These are phyloP conservation scores for Crepidotus variabilis DNA, from an alignment of 768 basidiomycete species.

Conservation along the genomic window DNA sequence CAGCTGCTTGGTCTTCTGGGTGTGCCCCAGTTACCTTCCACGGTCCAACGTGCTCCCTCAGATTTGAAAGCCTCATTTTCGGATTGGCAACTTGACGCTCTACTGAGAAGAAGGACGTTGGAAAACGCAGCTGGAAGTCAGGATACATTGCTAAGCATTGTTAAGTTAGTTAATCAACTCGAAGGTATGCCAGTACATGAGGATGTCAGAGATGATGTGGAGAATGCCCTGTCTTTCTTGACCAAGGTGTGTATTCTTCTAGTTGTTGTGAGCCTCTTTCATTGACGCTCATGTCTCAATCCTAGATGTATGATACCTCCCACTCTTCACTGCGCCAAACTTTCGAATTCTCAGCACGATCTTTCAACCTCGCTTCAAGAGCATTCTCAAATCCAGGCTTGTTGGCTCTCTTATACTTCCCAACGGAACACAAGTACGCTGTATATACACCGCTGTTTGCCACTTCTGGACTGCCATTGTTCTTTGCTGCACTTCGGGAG, in stretches of 20 bases:
- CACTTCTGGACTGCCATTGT: constrained; percentile 78
- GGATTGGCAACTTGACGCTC: constrained; percentile 79
- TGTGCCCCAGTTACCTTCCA: constrained; percentile 56
- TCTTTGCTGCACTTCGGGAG: constrained; percentile 74
- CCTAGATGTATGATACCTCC: constrained; percentile 37
- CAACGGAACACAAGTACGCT: constrained; percentile 95
- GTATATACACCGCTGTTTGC: constrained; percentile 96
- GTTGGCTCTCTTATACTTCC: constrained; percentile 95
- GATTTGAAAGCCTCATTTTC: constrained; percentile 33
- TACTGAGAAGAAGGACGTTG: constrained; percentile 63
- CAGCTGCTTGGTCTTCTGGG: constrained; percentile 85
- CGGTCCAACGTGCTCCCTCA: constrained; percentile 26
- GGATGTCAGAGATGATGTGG: constrained; percentile 71
- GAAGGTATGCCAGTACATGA: constrained; percentile 88
- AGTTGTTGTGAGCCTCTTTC: background rate
- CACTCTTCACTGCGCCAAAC: constrained; percentile 38
- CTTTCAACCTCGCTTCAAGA: constrained; percentile 64
- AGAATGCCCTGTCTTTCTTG: constrained; percentile 65
- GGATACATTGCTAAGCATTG: constrained; percentile 79
- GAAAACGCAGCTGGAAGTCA: constrained; percentile 67
- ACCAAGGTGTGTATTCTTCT: constrained; percentile 48
- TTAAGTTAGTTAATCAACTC: constrained; percentile 80
- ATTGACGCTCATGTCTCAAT: background rate
- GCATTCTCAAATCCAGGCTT: constrained; percentile 98
- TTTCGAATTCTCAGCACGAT: constrained; percentile 57